These are phyloP conservation scores for Radiomyces spectabilis DNA, from an alignment of 192 early-diverging fungal species.

Conservation along the genomic window DNA sequence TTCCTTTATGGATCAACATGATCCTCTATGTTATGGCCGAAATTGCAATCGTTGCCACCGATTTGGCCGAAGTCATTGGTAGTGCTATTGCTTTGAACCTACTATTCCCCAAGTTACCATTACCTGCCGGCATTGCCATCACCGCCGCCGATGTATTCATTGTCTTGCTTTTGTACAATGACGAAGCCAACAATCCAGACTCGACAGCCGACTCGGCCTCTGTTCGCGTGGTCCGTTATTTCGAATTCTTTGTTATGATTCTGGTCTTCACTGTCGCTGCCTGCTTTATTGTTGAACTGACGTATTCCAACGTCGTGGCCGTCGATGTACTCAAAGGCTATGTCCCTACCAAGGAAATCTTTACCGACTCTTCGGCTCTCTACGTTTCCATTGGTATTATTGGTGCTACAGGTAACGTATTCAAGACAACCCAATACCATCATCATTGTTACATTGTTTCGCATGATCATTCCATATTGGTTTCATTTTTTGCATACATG, in stretches of 20 bases:
- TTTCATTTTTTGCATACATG: neutral
- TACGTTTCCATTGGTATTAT: constrained; percentile 77
- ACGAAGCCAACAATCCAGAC: neutral
- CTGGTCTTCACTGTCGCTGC: constrained; percentile 54
- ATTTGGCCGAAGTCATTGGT: constrained; percentile 65
- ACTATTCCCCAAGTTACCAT: constrained; percentile 55
- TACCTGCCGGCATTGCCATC: constrained; percentile 67
- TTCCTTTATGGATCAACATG: constrained; percentile 51
- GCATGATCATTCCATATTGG: neutral
- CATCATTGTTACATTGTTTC: neutral
- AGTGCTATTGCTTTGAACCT: constrained; percentile 77
- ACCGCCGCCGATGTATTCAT: constrained; percentile 69
- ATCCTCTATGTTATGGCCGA: constrained; percentile 66
- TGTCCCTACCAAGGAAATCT: constrained; percentile 45
- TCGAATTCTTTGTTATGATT: constrained; percentile 63
- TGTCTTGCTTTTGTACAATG: constrained; percentile 47
- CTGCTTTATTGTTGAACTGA: constrained; percentile 62
- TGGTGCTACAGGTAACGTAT: constrained; percentile 69
- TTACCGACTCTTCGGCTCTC: constrained; percentile 47
- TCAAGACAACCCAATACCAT: neutral
- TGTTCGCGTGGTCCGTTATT: constrained; percentile 40
- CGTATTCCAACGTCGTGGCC: constrained; percentile 47
- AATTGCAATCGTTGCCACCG: constrained; percentile 72
- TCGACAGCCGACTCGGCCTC: neutral
- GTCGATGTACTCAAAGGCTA: constrained; percentile 60